Percentiles rank a stretch among this genome's conserved stretches.
Evolutionary conservation across 208 protist species (phyloP).

Genomic region (Jaenimonas drosophilae): DNA sequence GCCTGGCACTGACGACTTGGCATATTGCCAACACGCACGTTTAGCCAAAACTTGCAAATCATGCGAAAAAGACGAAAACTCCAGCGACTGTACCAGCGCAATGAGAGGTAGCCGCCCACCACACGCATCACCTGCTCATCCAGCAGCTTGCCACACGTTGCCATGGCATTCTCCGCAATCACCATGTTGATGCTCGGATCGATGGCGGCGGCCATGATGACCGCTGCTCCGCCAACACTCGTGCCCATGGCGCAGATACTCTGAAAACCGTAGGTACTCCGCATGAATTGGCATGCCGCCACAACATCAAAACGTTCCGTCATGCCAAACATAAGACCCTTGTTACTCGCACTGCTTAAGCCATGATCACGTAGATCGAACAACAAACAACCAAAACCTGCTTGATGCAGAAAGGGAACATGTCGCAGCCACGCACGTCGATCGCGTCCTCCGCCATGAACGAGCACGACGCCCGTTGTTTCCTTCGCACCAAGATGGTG

Average conservation of each 20-base stretch:
- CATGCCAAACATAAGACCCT: constrained; percentile 85
- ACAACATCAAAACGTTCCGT: constrained; percentile 85
- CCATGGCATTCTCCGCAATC: constrained; percentile 86
- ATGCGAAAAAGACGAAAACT: constrained; percentile 61
- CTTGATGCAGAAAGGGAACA: constrained; percentile 73
- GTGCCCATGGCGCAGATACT: constrained; percentile 83
- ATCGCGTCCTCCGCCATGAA: constrained; percentile 88
- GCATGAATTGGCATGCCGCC: constrained; percentile 66
- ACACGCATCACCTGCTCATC: constrained; percentile 65
- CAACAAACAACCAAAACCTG: constrained; percentile 76
- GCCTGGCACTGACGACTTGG: constrained; percentile 78
- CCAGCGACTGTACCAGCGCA: constrained; percentile 31
- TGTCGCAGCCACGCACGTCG: constrained; percentile 85
- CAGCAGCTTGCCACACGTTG: constrained; percentile 67
- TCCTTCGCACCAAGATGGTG: background rate
- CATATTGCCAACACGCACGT: constrained; percentile 79
- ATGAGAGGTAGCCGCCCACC: constrained; percentile 69
- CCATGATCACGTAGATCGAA: constrained; percentile 89
- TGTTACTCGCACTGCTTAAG: constrained; percentile 69
- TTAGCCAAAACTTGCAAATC: constrained; percentile 68
- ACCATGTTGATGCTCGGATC: constrained; percentile 80
- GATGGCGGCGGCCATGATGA: constrained; percentile 84
- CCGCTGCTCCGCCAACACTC: constrained; percentile 79
- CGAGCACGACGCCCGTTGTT: constrained; percentile 72
- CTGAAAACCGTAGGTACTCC: constrained; percentile 45